Base-by-base conservation (phyloP, 2,329 filamentous ascomycete species). In the Parafenestella ontariensis region DNA sequence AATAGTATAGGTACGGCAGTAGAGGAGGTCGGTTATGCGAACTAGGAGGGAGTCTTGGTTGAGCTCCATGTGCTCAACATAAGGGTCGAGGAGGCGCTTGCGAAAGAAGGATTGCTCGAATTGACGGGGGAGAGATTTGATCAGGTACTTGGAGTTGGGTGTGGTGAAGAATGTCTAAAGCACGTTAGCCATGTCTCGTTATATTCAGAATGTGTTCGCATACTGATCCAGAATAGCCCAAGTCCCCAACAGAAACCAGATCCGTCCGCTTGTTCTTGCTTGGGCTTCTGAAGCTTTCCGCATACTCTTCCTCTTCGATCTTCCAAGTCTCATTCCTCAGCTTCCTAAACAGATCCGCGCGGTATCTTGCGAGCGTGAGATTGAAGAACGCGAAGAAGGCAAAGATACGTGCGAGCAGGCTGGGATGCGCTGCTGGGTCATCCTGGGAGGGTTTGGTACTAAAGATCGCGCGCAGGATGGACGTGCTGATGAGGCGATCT, bases 71-170 rank as follows among this genome's bases (percentile, higher is more conserved):
- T 91, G 85, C 3, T 82, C 76, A 18, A 81, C 79, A 68, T 92
- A 92, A 0, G 85, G 84, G 0, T 81, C 77, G n/a, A 90, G 76
- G 18, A 91, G 78, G 45, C 90, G 87, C 20, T 86, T 76, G 17
- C 83, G 81, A 76, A 91, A 91, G 76, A 90, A 91, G 1, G 82
- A 80, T 68, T 91, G 83, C 66, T 92, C 89, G 59, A 89, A 90
- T 28, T 82, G 79, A 1, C 89, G 82, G 0, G 89, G 88, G 0
- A 92, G 77, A 1, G 87, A 89, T 68, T 92, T 92, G 68, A 92
- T 80, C 8, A 92, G 81, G 66, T 85, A 91, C 59, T 84, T 85
- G n/a, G 79, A 80, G 62, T 92, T 84, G 3, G 78, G 74, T 0
- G 89, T 91, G 4, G 81, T 83, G 74, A 90, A 91, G 75, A 92